Evolutionary conservation across 495 filamentous ascomycete species (phyloP).

Genomic region (Oleoguttula mirabilis): DNA sequence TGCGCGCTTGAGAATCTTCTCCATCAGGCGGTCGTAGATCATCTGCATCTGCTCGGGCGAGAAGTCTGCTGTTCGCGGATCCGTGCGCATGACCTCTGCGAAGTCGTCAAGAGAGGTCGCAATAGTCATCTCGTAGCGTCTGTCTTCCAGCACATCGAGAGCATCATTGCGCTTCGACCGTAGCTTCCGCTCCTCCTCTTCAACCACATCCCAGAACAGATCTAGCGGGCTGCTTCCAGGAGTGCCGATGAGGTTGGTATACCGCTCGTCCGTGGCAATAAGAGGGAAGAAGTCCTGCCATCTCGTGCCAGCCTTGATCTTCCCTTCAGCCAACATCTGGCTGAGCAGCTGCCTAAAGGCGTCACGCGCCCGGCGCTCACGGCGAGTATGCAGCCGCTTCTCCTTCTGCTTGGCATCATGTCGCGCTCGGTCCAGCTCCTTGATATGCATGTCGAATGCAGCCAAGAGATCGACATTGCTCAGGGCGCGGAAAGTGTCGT

Average conservation of each 20-base stretch:
- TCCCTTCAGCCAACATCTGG: slow-evolving; percentile 60
- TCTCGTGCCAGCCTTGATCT: slow-evolving; percentile 81
- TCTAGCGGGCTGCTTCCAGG: slow-evolving; percentile 83
- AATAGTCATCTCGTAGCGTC: slow-evolving; percentile 76
- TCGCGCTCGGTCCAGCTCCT: slow-evolving; percentile 73
- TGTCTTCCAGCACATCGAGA: slow-evolving; percentile 85
- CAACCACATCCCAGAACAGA: slow-evolving; percentile 91
- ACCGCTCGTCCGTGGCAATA: slow-evolving; percentile 72
- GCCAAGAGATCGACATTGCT: slow-evolving; percentile 82
- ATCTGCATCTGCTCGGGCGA: slow-evolving; percentile 59
- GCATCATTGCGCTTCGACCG: slow-evolving; percentile 73
- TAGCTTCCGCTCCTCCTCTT: slow-evolving; percentile 79
- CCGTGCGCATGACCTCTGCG: slow-evolving; percentile 57
- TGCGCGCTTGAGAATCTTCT: slow-evolving; percentile 58
- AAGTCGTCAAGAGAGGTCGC: slow-evolving; percentile 86
- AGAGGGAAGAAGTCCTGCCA: slow-evolving; percentile 75
- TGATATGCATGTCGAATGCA: slow-evolving; percentile 91
- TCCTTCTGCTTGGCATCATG: slow-evolving; percentile 81
- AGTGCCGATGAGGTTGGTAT: slow-evolving; percentile 74
- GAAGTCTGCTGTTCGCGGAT: slow-evolving; percentile 75
- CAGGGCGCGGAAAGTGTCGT: slow-evolving; percentile 80
- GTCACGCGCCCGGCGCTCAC: slow-evolving; percentile 77
- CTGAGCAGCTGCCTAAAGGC: slow-evolving; percentile 59
- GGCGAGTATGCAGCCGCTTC: slow-evolving; percentile 64
- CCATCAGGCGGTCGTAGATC: slow-evolving; percentile 76